Percentiles rank a stretch among this genome's conserved stretches.
These are phyloP conservation scores for Crucihimalaya himalaica DNA, from an alignment of 345 rosid species.

Conservation along the genomic window DNA sequence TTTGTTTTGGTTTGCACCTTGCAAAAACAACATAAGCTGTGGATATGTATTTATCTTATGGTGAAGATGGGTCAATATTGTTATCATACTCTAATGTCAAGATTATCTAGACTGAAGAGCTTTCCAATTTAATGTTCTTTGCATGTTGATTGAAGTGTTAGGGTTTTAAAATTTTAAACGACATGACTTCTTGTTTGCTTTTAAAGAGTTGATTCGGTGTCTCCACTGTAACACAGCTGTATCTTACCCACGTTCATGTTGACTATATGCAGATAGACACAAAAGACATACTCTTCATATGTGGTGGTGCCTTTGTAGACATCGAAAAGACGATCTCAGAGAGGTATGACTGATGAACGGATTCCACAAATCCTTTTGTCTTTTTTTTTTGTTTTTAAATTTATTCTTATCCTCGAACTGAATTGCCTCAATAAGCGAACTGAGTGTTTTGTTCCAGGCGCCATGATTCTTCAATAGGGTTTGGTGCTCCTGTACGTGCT, in stretches of 20 bases:
- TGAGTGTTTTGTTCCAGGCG: conserved; percentile 52
- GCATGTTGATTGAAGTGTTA: conserved; percentile 1
- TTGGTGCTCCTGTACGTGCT: conserved; percentile 97
- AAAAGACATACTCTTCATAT: conserved; percentile 96
- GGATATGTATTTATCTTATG: background rate
- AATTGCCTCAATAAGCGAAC: conserved; percentile 1
- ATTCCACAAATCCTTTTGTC: background rate
- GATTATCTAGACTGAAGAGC: background rate
- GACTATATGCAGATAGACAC: conserved; percentile 75
- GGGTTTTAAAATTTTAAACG: background rate
- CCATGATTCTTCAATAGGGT: conserved; percentile 98
- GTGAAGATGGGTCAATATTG: background rate
- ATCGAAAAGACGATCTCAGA: conserved; percentile 98
- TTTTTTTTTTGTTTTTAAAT: background rate
- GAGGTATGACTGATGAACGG: conserved; percentile 52
- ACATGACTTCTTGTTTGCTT: background rate
- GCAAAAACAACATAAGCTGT: background rate
- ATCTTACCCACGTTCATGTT: background rate
- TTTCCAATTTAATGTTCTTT: background rate
- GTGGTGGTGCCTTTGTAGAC: conserved; percentile 97
- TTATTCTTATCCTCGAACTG: background rate
- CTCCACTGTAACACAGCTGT: conserved; percentile 4
- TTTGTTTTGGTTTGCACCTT: conserved; percentile 17
- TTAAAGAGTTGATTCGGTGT: background rate
- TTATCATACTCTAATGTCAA: background rate